A percentile compares a stretch with the other conserved stretches of the same genome.
phyloP scores from a whole-genome alignment of 139 green algal species.

The Chlorella sp. region DNA sequence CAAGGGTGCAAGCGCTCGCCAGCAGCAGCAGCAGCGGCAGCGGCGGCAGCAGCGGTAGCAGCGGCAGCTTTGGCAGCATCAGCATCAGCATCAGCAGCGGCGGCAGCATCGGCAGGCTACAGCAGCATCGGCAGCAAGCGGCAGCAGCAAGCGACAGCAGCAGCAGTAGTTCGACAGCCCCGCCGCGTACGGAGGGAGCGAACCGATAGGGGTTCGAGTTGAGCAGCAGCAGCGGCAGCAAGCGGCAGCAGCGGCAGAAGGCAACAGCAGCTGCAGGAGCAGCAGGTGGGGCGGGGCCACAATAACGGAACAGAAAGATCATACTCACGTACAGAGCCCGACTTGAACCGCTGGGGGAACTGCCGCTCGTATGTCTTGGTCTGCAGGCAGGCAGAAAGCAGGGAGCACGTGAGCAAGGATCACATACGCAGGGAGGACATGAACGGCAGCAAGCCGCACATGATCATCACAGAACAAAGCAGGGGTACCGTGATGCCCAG shows the following conservation, averaged over 20 bases:
- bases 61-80: not conserved
- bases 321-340: slow-evolving; percentile 75
- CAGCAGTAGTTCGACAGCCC: too few species aligned
- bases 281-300: too few species aligned
- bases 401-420: not conserved
- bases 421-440: too few species aligned
- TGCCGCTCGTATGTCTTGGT: slow-evolving; percentile 89
- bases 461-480: not conserved
- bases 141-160: not conserved
- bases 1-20: not conserved
- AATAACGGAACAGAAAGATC: too few species aligned
- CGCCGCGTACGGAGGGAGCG: too few species aligned
- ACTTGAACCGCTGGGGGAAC: slow-evolving; percentile 75
- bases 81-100: not conserved
- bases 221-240: too few species aligned
- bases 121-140: not conserved
- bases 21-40: not conserved
- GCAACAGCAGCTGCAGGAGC: too few species aligned
- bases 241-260: too few species aligned
- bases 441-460: not conserved
- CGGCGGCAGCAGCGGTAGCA: not conserved
- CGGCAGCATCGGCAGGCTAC: not conserved
- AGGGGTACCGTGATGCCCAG: too few species aligned
- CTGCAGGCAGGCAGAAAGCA: slow-evolving; percentile 50
- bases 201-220: too few species aligned